Evolutionary conservation across 73 alveolate genomes (phyloP).

Genomic region (Uronychia binucleata): DNA sequence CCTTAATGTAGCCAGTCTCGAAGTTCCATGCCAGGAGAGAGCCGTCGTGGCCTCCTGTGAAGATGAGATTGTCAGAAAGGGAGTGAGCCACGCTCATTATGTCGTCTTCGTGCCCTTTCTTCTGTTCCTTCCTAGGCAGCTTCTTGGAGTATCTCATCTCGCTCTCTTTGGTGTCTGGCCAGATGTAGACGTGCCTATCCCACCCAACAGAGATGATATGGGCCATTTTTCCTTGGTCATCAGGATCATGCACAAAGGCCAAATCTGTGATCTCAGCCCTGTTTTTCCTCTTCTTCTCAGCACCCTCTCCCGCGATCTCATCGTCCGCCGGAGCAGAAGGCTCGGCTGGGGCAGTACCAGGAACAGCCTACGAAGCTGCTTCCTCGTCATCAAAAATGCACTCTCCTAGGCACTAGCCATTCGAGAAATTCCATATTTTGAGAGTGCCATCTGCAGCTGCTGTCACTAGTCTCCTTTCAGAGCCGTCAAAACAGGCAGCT

Average conservation of each 20-base stretch:
- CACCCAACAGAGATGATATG: constrained; percentile 74
- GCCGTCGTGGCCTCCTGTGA: constrained; percentile 82
- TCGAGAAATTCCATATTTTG: constrained; percentile 74
- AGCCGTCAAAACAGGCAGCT: constrained; percentile 67
- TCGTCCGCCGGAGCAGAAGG: not conserved
- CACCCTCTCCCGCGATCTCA: constrained; percentile 22
- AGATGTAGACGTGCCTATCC: constrained; percentile 66
- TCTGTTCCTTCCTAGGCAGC: constrained; percentile 50
- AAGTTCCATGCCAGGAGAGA: constrained; percentile 69
- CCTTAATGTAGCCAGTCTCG: constrained; percentile 71
- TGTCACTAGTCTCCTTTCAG: constrained; percentile 69
- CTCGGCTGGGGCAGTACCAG: not conserved
- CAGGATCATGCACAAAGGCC: constrained; percentile 28
- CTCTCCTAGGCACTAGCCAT: constrained; percentile 68
- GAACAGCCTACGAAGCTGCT: constrained; percentile 29
- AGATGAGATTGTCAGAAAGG: constrained; percentile 43
- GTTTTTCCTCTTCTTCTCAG: constrained; percentile 1
- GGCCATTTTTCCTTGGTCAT: constrained; percentile 27
- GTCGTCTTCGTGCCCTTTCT: constrained; percentile 70
- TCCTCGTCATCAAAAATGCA: constrained; percentile 48
- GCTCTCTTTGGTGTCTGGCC: constrained; percentile 77
- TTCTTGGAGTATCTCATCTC: constrained; percentile 36
- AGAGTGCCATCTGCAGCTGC: constrained; percentile 71
- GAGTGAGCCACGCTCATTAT: constrained; percentile 61
- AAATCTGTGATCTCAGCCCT: constrained; percentile 10